Percentiles rank a stretch among this genome's conserved stretches.
Evolutionary conservation across 163 green algal species (phyloP).

Genomic region (Volvox carteri): DNA sequence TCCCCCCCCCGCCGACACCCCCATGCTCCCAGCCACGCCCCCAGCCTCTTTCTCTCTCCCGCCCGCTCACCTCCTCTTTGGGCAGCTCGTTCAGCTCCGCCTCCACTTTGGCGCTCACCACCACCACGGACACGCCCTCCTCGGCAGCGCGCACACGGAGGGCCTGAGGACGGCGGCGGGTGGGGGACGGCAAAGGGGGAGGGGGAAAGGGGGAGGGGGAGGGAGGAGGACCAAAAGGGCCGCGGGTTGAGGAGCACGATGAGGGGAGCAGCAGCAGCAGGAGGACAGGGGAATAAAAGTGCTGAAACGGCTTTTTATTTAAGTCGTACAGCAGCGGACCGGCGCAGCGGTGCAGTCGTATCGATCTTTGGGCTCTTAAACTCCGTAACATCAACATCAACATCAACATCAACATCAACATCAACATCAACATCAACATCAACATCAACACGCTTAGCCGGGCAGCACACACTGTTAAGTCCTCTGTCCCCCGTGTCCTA

Average conservation of each 20-base stretch:
- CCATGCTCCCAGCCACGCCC: neutral
- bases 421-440: too few species aligned
- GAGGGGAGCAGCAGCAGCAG: neutral
- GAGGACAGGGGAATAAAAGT: too few species aligned
- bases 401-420: too few species aligned
- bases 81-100: slow-evolving; percentile 96
- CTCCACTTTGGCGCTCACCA: slow-evolving; percentile 96
- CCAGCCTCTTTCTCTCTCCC: neutral
- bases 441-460: too few species aligned
- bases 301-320: too few species aligned
- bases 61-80: slow-evolving; percentile 82
- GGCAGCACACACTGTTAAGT: too few species aligned
- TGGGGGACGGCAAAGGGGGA: neutral
- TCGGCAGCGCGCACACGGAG: slow-evolving; percentile 66
- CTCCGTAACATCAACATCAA: too few species aligned
- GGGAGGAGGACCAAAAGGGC: neutral
- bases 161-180: slow-evolving; percentile 41
- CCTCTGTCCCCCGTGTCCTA: too few species aligned
- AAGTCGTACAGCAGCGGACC: too few species aligned
- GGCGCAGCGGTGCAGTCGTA: too few species aligned
- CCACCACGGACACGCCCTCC: slow-evolving; percentile 81
- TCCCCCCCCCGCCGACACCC: neutral
- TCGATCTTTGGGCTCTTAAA: too few species aligned
- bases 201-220: neutral
- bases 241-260: neutral